Percentiles rank a stretch among this genome's conserved stretches.
Conservation (phyloP, 2,329 filamentous ascomycete genomes). For the Pseudogymnoascus sp. region DNA sequence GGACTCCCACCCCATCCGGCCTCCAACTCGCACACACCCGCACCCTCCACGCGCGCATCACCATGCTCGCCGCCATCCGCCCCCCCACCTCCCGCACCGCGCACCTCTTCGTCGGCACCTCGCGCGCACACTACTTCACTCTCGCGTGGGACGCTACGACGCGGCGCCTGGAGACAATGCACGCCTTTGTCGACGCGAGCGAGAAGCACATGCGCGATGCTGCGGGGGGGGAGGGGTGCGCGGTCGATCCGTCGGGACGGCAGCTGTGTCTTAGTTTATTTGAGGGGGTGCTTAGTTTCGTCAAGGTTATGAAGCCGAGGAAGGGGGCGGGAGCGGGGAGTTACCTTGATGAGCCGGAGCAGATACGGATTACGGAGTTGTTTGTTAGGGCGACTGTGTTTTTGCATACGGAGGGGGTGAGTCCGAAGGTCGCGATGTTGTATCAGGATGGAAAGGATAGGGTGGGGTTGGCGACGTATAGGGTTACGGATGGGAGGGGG, state of each 20-base stretch:
- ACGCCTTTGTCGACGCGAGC: conserved; percentile 43
- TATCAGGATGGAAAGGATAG: conserved; percentile 57
- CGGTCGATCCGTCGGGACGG: conserved; percentile 71
- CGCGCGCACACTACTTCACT: conserved; percentile 85
- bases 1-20: conserved; percentile 58
- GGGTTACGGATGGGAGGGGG: conserved; percentile 51
- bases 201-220: conserved; percentile 65
- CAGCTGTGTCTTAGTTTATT: conserved; percentile 63
- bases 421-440: conserved; percentile 56
- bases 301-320: conserved; percentile 51
- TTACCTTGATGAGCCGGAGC: conserved; percentile 54
- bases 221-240: conserved; percentile 73
- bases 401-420: conserved; percentile 46
- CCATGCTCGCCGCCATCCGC: conserved; percentile 73
- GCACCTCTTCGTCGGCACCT: conserved; percentile 86
- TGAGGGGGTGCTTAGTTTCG: conserved; percentile 58
- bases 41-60: conserved; percentile 75
- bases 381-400: conserved; percentile 61
- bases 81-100: conserved; percentile 69
- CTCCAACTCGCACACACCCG: conserved; percentile 60
- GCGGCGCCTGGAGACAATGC: conserved; percentile 43
- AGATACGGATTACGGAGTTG: conserved; percentile 58
- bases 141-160: conserved; percentile 66
- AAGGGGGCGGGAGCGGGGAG: conserved; percentile 42
- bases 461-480: conserved; percentile 51